Conservation (phyloP, 331 rosid species). For the Saraca asoca region DNA sequence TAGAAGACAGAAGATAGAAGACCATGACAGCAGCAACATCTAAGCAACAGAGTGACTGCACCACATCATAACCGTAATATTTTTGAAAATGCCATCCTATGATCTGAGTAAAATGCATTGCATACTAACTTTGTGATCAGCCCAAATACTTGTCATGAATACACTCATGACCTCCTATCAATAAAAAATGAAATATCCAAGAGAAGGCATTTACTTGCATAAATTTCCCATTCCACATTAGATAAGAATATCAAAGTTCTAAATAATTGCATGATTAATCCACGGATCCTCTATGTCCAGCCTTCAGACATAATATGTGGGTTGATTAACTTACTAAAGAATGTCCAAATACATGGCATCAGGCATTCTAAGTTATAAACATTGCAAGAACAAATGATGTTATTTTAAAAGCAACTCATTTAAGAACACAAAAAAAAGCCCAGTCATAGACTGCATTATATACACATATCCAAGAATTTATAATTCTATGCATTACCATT, state of each 20-base stretch:
- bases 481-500: conserved; percentile 59
- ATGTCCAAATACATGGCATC: background rate
- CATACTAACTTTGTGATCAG: too few species aligned
- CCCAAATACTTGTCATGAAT: too few species aligned
- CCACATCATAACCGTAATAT: too few species aligned
- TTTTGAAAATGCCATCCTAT: too few species aligned
- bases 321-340: conserved; percentile 9
- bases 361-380: conserved; percentile 1
- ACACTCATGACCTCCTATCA: too few species aligned
- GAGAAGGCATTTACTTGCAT: too few species aligned
- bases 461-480: conserved; percentile 13
- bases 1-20: conserved; percentile 8
- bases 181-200: too few species aligned
- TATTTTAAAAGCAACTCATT: conserved; percentile 24
- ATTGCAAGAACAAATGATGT: background rate
- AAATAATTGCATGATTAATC: background rate
- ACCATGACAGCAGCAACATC: too few species aligned
- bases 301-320: conserved; percentile 12
- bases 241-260: background rate
- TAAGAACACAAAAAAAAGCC: conserved; percentile 1
- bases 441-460: background rate
- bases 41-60: too few species aligned
- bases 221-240: background rate
- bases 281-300: background rate
- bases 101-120: too few species aligned